A percentile compares a stretch with the other conserved stretches of the same genome.
phyloP scores from a whole-genome alignment of 1,284 basidiomycete genomes.

The Schizophyllum amplum region DNA sequence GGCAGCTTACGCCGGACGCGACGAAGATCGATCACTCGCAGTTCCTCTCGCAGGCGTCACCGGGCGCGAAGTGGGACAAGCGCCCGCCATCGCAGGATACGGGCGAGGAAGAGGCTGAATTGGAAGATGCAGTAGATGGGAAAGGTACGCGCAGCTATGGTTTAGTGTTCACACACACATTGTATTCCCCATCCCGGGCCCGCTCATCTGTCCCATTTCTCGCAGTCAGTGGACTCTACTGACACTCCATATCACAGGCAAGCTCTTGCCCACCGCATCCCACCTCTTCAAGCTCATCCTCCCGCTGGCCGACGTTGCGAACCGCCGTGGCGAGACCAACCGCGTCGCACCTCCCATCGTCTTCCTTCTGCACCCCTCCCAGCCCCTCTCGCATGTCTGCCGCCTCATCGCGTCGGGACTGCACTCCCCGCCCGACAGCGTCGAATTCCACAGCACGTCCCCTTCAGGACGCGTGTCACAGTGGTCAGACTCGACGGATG shows the following conservation, averaged over 20 bases:
- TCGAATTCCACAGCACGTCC: constrained; percentile 21
- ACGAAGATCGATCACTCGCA: constrained; percentile 30
- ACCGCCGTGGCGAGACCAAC: no score
- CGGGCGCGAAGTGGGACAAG: constrained; percentile 30
- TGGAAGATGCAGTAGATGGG: constrained; percentile 23
- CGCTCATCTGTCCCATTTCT: no score
- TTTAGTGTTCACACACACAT: no score
- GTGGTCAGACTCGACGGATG: constrained; percentile 62
- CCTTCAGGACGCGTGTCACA: constrained; percentile 24
- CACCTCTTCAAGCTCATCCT: constrained; percentile 62
- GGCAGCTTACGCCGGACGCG: no score
- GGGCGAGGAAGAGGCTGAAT: constrained; percentile 18
- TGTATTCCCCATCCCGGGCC: no score
- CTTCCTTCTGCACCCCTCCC: constrained; percentile 51
- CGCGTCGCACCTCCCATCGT: constrained; percentile 35
- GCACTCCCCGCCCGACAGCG: no score
- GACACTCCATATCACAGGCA: constrained; percentile 37
- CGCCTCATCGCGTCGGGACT: constrained; percentile 40
- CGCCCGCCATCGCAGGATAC: constrained; percentile 19
- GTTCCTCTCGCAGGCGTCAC: constrained; percentile 36
- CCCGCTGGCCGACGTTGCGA: constrained; percentile 27
- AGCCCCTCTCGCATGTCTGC: constrained; percentile 52
- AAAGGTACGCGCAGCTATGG: constrained; percentile 18
- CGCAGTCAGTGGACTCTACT: no score
- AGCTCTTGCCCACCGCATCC: constrained; percentile 51